A percentile compares a stretch with the other conserved stretches of the same genome.
Evolutionary conservation across 1,284 basidiomycete genomes (phyloP).

Genomic region (Afroboletus lepidellus): DNA sequence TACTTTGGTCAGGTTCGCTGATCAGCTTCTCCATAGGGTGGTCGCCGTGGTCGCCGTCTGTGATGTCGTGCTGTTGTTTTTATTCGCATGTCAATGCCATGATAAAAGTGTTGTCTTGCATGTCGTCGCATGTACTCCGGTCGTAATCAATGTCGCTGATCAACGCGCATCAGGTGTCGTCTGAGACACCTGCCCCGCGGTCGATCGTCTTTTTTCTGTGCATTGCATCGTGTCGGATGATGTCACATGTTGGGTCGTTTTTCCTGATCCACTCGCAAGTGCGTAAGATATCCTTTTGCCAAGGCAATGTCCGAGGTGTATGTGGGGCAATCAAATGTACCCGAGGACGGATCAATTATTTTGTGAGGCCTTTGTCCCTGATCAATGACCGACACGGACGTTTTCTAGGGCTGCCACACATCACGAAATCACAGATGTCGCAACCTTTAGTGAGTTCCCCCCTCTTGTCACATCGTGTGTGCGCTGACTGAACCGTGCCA

Average conservation of each 20-base stretch:
- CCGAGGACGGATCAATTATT: slow-evolving; percentile 57
- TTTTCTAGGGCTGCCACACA: slow-evolving; percentile 54
- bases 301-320: slow-evolving; percentile 65
- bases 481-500: background rate
- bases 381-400: background rate
- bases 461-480: background rate
- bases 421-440: slow-evolving; percentile 68
- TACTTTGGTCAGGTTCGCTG: slow-evolving; percentile 1
- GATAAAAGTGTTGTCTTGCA: slow-evolving; percentile 15
- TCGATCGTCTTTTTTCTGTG: slow-evolving; percentile 44
- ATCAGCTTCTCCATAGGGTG: slow-evolving; percentile 65
- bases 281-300: slow-evolving; percentile 55
- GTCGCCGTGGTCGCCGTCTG: slow-evolving; percentile 99
- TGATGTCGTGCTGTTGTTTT: slow-evolving; percentile 39
- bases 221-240: background rate
- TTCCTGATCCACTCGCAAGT: slow-evolving; percentile 29
- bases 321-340: slow-evolving; percentile 62
- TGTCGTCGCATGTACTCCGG: slow-evolving; percentile 39
- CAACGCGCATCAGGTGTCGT: slow-evolving; percentile 73
- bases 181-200: slow-evolving; percentile 66
- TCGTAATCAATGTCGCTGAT: slow-evolving; percentile 65
- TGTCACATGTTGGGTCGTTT: background rate
- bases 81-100: slow-evolving; percentile 7
- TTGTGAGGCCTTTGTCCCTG: slow-evolving; percentile 41
- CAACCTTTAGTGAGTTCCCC: slow-evolving; percentile 40